Evolutionary conservation across 1,284 basidiomycete species (phyloP).

Genomic region (Anthracocystis setariae): DNA sequence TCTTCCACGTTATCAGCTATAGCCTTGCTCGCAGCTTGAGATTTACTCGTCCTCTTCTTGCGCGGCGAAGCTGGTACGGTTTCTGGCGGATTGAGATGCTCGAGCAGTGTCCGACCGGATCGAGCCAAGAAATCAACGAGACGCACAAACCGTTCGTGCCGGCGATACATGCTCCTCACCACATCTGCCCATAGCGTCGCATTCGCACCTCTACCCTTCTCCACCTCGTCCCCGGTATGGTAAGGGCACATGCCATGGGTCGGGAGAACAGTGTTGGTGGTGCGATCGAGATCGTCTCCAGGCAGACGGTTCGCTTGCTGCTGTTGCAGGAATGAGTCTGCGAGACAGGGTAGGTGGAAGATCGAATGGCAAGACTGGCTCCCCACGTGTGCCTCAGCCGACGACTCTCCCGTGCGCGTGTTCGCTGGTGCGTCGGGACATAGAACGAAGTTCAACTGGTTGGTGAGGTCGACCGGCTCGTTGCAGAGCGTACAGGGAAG

Average conservation of each 20-base stretch:
- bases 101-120: conserved; percentile 15
- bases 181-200: conserved; percentile 48
- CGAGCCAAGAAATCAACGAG: conserved; percentile 22
- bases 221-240: neutral
- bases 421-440: conserved; percentile 23
- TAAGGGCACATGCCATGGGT: conserved; percentile 46
- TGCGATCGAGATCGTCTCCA: neutral
- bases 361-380: conserved; percentile 70
- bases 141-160: conserved; percentile 45
- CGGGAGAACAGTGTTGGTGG: conserved; percentile 37
- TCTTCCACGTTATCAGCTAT: neutral
- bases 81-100: conserved; percentile 17
- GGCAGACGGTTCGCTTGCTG: conserved; percentile 1
- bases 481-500: conserved; percentile 23
- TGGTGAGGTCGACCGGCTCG: conserved; percentile 24
- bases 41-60: conserved; percentile 4
- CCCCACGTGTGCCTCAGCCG: neutral
- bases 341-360: conserved; percentile 79
- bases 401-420: neutral
- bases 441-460: conserved; percentile 28
- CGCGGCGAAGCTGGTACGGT: neutral
- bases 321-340: conserved; percentile 72
- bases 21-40: conserved; percentile 3
- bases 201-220: neutral
- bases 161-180: conserved; percentile 41